Evolutionary conservation across 2,329 filamentous ascomycete genomes (phyloP), one percentile per base, ranked within the genome.

Genomic region (Exutisphaerella laricina): DNA sequence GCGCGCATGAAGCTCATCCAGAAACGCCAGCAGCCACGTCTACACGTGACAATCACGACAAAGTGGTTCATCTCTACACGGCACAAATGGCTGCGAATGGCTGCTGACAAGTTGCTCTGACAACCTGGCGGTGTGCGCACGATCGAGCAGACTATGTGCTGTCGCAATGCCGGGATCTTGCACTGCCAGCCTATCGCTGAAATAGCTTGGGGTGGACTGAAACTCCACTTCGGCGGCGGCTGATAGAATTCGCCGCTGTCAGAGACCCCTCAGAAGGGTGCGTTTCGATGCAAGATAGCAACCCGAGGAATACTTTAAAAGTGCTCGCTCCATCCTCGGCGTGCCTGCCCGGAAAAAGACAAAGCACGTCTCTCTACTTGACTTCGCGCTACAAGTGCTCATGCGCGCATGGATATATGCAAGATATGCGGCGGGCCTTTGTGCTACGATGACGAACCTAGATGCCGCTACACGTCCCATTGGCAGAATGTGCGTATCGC

Each of bases 321-420:
- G 17, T 20, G 26, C 34, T 33, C 43, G 43, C 33, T 31, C 38
- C 43, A 33, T 41, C 38, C 34, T 46, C 43, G 43, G 43, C 37
- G 30, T 29, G 43, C 43, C 12, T 31, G 18, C 37, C 32, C 42
- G 34, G 17, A 41, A 23, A 4, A 6, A 21, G 13, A 38, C 16
- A 18, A 21, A 23, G 26, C 16, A 38, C 22, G n/a, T n/a, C n/a
- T n/a, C 22, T 30, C 16, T 38, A 13, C 22, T 20, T 42, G 41
- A 39, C 41, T 43, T 25, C 29, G 41, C 41, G 41, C 41, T 38
- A 43, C 23, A 14, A 14, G 17, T 39, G 33, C 34, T 35, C 39
- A 35, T 34, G 39, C 30, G 20, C 36, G 36, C 36, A 30, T 18
- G 36, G 18, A 4, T 35, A 34, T 34, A 14, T 44, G 41, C 41